Percentiles rank a stretch among this genome's conserved stretches.
Evolutionary conservation across 2,329 filamentous ascomycete species (phyloP).

Genomic region (Fusarium sp.): DNA sequence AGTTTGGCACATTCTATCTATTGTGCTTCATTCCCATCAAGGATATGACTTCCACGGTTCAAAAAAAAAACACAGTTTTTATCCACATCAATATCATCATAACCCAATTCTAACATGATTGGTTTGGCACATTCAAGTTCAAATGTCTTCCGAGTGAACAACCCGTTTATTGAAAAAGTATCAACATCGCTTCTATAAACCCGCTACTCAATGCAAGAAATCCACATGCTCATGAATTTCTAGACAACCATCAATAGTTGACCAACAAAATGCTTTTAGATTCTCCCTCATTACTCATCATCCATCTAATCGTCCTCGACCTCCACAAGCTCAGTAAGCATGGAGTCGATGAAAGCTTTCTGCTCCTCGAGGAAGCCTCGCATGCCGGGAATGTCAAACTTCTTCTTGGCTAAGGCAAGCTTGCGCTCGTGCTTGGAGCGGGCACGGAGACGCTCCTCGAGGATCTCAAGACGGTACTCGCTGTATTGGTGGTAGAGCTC

Average conservation of each 20-base stretch:
- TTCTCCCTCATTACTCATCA: neutral
- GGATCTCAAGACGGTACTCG: conserved; percentile 16
- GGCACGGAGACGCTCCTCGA: conserved; percentile 13
- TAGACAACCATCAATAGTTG: neutral
- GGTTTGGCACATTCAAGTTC: neutral
- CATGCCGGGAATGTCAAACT: conserved; percentile 13
- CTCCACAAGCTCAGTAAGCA: conserved; percentile 12
- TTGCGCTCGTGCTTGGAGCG: conserved; percentile 6
- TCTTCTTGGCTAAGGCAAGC: conserved; percentile 14
- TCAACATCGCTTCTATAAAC: conserved; percentile 3
- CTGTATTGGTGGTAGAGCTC: conserved; percentile 20
- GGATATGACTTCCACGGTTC: too few species aligned
- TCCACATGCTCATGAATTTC: neutral
- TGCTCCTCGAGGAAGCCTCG: conserved; percentile 6
- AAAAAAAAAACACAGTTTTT: too few species aligned
- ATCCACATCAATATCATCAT: too few species aligned
- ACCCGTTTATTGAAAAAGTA: neutral
- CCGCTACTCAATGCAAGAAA: neutral
- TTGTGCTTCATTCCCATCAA: too few species aligned
- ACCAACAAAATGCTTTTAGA: neutral
- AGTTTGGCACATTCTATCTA: too few species aligned
- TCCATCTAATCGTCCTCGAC: conserved; percentile 12
- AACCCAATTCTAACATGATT: neutral
- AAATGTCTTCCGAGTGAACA: neutral
- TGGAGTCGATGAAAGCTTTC: conserved; percentile 10